These are phyloP conservation scores for Arachis hypogaea DNA, from an alignment of 306 rosid genomes.

Conservation along the genomic window DNA sequence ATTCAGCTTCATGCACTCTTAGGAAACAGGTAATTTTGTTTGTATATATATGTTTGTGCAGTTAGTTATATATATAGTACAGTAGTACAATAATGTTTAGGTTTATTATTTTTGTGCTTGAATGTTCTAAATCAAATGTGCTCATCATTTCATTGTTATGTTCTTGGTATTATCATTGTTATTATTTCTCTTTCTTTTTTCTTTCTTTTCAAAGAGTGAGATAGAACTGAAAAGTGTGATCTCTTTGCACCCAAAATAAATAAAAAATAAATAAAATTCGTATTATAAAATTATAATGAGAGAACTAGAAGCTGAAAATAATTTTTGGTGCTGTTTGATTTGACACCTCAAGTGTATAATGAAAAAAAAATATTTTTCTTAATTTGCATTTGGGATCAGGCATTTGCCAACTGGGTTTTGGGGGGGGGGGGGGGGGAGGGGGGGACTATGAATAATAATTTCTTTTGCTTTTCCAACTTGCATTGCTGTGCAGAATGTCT, in stretches of 20 bases:
- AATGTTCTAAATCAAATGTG: background rate
- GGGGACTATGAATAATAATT: conserved; percentile 11
- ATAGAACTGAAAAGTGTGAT: background rate
- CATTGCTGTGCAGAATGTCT: conserved; percentile 33
- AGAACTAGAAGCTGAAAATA: background rate
- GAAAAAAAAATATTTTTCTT: no score
- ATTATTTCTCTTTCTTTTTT: background rate
- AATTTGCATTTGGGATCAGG: background rate
- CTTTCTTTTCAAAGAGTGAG: background rate
- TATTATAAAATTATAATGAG: background rate
- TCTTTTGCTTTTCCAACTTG: conserved; percentile 37
- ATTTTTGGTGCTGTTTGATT: conserved; percentile 2
- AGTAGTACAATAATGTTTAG: conserved; percentile 1
- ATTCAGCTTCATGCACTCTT: conserved; percentile 97
- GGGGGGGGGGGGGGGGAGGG: background rate
- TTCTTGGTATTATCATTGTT: background rate
- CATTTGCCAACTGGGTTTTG: conserved; percentile 1
- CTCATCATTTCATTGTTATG: background rate
- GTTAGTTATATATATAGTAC: background rate
- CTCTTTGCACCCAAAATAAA: background rate
- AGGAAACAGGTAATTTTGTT: conserved; percentile 72
- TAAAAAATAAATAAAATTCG: no score
- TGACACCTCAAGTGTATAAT: background rate
- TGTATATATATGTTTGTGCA: no score
- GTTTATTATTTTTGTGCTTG: conserved; percentile 1